Conservation (phyloP, 2,329 filamentous ascomycete species). For the Alternaria longipes region DNA sequence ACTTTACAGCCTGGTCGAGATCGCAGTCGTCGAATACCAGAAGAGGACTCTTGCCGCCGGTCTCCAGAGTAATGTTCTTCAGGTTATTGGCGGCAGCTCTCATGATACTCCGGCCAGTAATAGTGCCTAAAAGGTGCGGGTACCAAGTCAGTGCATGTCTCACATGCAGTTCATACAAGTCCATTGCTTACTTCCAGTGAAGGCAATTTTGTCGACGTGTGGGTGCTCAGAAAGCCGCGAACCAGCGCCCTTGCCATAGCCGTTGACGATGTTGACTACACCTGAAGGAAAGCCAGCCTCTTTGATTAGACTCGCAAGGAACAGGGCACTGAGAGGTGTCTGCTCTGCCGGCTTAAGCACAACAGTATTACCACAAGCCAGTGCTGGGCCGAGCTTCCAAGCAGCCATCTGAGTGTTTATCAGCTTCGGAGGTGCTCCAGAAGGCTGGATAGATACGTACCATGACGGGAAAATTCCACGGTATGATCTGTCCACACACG, state of each 20-base stretch:
- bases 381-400: slow-evolving; percentile 63
- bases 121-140: no score
- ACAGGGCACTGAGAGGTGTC: slow-evolving; percentile 64
- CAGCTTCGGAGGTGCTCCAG: no score
- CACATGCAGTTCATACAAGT: no score
- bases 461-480: neutral
- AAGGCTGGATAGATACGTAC: no score
- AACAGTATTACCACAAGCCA: slow-evolving; percentile 63
- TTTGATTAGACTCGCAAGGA: slow-evolving; percentile 62
- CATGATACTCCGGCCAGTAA: neutral
- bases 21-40: neutral
- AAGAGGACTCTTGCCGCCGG: neutral
- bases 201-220: slow-evolving; percentile 66
- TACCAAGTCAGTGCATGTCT: no score
- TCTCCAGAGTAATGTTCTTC: neutral
- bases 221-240: slow-evolving; percentile 65
- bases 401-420: slow-evolving; percentile 18
- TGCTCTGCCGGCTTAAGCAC: slow-evolving; percentile 64
- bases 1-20: slow-evolving; percentile 1
- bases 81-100: neutral
- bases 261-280: neutral
- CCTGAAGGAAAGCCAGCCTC: slow-evolving; percentile 33
- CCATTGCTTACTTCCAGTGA: slow-evolving; percentile 61
- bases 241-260: slow-evolving; percentile 54
- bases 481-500: neutral